Percentiles rank a stretch among this genome's conserved stretches.
Conservation (phyloP, 2,329 filamentous ascomycete species). For the Coleophoma crateriformis region DNA sequence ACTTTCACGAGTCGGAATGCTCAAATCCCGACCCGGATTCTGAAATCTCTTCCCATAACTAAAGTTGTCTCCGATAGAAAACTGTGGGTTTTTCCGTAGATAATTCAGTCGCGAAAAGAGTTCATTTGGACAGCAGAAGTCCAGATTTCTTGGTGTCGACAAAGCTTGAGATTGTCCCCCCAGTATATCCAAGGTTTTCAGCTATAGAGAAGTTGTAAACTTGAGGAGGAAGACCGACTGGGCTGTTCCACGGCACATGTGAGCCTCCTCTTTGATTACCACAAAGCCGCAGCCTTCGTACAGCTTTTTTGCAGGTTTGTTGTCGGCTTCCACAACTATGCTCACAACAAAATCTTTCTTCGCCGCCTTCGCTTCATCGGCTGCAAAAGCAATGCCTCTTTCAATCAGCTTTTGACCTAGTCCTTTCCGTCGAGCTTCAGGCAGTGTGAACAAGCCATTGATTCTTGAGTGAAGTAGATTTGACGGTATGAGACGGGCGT, state of each 20-base stretch:
- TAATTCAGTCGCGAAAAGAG: too few relatives aligned
- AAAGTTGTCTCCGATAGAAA: too few relatives aligned
- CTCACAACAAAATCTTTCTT: conserved; percentile 21
- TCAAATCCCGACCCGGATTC: too few relatives aligned
- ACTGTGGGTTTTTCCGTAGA: too few relatives aligned
- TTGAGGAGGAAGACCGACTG: not conserved
- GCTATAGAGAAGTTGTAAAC: not conserved
- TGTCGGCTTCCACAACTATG: conserved; percentile 29
- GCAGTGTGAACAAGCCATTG: conserved; percentile 32
- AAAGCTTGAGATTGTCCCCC: too few relatives aligned
- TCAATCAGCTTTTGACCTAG: conserved; percentile 28
- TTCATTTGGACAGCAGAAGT: too few relatives aligned
- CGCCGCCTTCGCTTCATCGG: conserved; percentile 14
- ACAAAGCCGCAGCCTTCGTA: conserved; percentile 31
- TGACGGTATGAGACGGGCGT: not conserved
- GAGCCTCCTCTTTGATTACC: conserved; percentile 12
- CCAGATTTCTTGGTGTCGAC: too few relatives aligned
- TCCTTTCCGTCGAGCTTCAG: conserved; percentile 29
- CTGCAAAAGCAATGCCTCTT: conserved; percentile 21
- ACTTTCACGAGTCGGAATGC: too few relatives aligned
- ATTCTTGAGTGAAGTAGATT: conserved; percentile 25
- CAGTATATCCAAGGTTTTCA: too few relatives aligned
- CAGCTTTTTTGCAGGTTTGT: conserved; percentile 25
- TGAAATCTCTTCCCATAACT: too few relatives aligned
- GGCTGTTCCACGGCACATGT: not conserved